Percentiles rank a stretch among this genome's conserved stretches.
Evolutionary conservation across 2,329 filamentous ascomycete species (phyloP).

Genomic region (Lasiodiplodia theobromae): DNA sequence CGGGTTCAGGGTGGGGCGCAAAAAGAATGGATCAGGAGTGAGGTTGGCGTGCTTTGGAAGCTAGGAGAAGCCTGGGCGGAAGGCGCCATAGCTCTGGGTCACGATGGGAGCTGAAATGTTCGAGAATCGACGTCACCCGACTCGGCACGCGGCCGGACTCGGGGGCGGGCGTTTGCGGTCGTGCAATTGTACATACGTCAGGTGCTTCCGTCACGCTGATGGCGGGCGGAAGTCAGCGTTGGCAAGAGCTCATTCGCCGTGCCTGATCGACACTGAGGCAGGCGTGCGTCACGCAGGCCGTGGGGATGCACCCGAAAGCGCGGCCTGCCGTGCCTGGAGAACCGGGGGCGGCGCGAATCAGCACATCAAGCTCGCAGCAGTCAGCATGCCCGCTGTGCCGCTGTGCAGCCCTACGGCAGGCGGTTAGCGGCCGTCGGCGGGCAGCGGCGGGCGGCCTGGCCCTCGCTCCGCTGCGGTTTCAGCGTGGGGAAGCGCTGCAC

Average conservation of each 20-base stretch:
- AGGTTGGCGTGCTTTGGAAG: not conserved
- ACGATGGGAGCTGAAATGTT: conserved; percentile 25
- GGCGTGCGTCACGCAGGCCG: conserved; percentile 27
- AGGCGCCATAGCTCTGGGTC: conserved; percentile 23
- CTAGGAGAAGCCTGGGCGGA: conserved; percentile 17
- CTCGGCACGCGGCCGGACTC: not conserved
- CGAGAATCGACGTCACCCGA: conserved; percentile 27
- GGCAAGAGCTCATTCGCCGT: conserved; percentile 27
- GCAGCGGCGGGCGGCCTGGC: conserved; percentile 4
- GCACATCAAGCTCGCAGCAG: not conserved
- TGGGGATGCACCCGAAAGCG: conserved; percentile 23
- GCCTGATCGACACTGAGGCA: conserved; percentile 22
- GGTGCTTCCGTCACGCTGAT: conserved; percentile 22
- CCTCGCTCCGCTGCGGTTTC: not conserved
- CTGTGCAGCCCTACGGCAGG: conserved; percentile 11
- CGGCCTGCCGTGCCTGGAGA: conserved; percentile 21
- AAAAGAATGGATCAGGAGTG: conserved; percentile 1
- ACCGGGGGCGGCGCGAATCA: conserved; percentile 18
- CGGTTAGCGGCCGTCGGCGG: not conserved
- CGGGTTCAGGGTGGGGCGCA: not conserved
- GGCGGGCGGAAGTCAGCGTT: conserved; percentile 10
- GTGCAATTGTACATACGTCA: conserved; percentile 5
- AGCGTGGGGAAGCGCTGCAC: conserved; percentile 6
- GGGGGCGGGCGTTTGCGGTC: not conserved
- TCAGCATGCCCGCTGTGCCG: conserved; percentile 1